These are phyloP conservation scores for Russula emetica DNA, from an alignment of 768 basidiomycete genomes.

Conservation along the genomic window DNA sequence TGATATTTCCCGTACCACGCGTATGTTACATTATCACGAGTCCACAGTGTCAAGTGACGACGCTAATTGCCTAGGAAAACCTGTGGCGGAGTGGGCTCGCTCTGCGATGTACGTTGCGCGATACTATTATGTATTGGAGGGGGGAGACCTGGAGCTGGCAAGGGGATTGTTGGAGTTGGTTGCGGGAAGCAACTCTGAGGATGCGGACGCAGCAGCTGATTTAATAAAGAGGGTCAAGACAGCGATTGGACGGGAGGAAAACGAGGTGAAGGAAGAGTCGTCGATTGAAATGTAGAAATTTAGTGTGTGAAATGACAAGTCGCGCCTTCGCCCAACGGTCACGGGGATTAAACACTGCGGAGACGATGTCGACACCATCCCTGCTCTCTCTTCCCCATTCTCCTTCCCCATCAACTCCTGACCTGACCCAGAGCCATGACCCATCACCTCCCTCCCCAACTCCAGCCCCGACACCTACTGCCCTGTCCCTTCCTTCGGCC, in stretches of 20 bases:
- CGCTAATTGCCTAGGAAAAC: conserved; percentile 47
- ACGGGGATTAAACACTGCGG: conserved; percentile 30
- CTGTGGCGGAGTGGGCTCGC: conserved; percentile 73
- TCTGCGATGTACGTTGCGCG: conserved; percentile 84
- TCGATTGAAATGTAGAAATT: conserved; percentile 9
- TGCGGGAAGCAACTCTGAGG: conserved; percentile 33
- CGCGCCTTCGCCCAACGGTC: conserved; percentile 29
- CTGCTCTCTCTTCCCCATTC: conserved; percentile 21
- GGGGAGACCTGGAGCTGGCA: conserved; percentile 66
- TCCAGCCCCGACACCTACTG: background rate
- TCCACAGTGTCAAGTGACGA: conserved; percentile 6
- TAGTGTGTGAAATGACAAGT: conserved; percentile 3
- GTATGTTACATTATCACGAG: conserved; percentile 38
- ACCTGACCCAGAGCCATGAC: background rate
- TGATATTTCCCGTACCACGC: conserved; percentile 61
- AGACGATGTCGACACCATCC: conserved; percentile 26
- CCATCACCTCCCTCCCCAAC: background rate
- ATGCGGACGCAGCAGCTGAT: conserved; percentile 26
- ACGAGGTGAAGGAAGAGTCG: conserved; percentile 12
- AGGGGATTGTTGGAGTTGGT: conserved; percentile 64
- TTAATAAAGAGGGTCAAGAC: conserved; percentile 26
- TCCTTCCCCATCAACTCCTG: conserved; percentile 18
- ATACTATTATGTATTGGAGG: conserved; percentile 59
- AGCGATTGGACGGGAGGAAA: conserved; percentile 21
- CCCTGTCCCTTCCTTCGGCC: conserved; percentile 11